A percentile compares a stretch with the other conserved stretches of the same genome.
phyloP scores from a whole-genome alignment of 495 filamentous ascomycete species.

The Parathielavia appendiculata region DNA sequence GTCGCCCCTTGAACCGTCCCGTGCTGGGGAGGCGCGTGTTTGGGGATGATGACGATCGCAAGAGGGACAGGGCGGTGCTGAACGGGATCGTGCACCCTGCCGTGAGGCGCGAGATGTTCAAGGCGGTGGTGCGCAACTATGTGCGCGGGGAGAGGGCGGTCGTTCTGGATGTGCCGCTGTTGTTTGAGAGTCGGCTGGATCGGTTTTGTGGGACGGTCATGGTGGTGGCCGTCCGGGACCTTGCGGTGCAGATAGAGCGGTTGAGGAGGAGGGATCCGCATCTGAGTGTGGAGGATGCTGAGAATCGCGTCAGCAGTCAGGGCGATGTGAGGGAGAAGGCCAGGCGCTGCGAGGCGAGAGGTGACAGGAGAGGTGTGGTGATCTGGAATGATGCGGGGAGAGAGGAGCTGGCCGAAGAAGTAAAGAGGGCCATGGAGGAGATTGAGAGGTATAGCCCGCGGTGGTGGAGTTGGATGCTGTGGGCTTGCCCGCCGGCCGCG shows the following conservation, averaged over 20 bases:
- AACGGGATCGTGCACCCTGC: slow-evolving; percentile 92
- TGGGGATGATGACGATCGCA: slow-evolving; percentile 59
- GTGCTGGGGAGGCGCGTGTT: slow-evolving; percentile 83
- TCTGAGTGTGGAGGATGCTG: slow-evolving; percentile 71
- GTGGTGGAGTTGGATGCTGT: slow-evolving; percentile 77
- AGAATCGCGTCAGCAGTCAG: slow-evolving; percentile 77
- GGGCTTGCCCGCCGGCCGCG: slow-evolving; percentile 67
- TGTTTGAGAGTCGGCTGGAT: slow-evolving; percentile 85
- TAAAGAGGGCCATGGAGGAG: slow-evolving; percentile 56
- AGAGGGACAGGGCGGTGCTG: slow-evolving; percentile 62
- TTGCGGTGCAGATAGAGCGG: slow-evolving; percentile 71
- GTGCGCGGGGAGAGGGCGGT: slow-evolving; percentile 73
- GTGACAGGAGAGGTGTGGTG: slow-evolving; percentile 61
- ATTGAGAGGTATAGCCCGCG: slow-evolving; percentile 59
- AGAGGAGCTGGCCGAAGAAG: slow-evolving; percentile 59
- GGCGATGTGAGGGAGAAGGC: slow-evolving; percentile 80
- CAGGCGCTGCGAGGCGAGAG: slow-evolving; percentile 57
- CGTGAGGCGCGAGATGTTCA: slow-evolving; percentile 71
- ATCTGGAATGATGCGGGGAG: slow-evolving; percentile 80
- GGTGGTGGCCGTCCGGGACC: slow-evolving; percentile 75
- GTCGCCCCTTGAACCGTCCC: slow-evolving; percentile 73
- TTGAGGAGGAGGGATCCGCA: slow-evolving; percentile 66
- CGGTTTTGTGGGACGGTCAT: slow-evolving; percentile 70
- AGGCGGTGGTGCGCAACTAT: slow-evolving; percentile 58
- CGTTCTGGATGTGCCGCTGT: slow-evolving; percentile 85